These are phyloP conservation scores for Pichia gijzeniarum DNA, from an alignment of 805 yeast genomes.

Conservation along the genomic window DNA sequence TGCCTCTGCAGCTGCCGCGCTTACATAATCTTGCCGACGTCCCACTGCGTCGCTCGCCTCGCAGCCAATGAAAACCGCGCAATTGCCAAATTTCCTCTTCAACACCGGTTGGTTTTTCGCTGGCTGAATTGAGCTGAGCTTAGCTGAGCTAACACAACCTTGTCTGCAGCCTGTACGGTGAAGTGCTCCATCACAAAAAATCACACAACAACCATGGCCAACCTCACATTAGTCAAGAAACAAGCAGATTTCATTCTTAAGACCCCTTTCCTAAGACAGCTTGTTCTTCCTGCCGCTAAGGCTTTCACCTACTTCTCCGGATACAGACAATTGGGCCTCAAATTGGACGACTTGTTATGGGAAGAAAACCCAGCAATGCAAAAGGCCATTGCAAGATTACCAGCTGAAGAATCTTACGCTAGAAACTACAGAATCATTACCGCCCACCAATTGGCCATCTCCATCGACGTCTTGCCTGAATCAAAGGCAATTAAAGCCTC, in stretches of 20 bases:
- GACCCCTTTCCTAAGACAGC: conserved; percentile 69
- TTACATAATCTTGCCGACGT: no score
- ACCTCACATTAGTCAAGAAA: conserved; percentile 65
- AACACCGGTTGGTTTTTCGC: not conserved
- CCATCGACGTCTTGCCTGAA: conserved; percentile 80
- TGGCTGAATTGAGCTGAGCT: not conserved
- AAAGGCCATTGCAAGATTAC: conserved; percentile 83
- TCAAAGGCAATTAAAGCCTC: conserved; percentile 71
- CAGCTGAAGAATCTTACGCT: conserved; percentile 76
- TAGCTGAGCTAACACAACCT: not conserved
- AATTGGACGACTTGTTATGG: conserved; percentile 76
- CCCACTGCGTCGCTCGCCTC: not conserved
- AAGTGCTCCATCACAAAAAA: not conserved
- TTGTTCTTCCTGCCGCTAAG: conserved; percentile 75
- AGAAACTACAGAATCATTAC: conserved; percentile 89
- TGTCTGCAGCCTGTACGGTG: no score
- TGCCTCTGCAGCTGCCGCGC: no score
- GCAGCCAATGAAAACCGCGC: not conserved
- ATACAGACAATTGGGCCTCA: conserved; percentile 91
- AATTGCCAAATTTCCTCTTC: not conserved
- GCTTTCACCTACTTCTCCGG: conserved; percentile 72
- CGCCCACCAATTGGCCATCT: conserved; percentile 81
- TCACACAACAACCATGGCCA: conserved; percentile 36
- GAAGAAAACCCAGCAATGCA: conserved; percentile 87
- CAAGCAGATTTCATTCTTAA: conserved; percentile 73